Evolutionary conservation across 2,329 filamentous ascomycete species (phyloP).

Genomic region (Ambrosiella beaveri): DNA sequence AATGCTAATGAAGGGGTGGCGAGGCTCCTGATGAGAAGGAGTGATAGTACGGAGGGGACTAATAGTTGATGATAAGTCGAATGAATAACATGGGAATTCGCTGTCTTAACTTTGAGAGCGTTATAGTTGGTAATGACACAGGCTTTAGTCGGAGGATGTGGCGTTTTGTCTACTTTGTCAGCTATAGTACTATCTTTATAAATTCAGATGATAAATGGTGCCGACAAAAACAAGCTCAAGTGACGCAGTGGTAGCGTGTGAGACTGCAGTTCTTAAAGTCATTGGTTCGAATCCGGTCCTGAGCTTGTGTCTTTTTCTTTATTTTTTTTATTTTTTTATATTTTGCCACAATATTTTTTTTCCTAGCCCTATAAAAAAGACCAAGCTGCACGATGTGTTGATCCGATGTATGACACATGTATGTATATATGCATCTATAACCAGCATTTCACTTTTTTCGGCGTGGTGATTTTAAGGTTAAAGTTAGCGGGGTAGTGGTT

Average conservation of each 20-base stretch:
- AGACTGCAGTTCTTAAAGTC: constrained; percentile 13
- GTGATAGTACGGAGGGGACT: neutral
- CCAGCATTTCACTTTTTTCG: too few species aligned
- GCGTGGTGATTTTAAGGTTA: too few species aligned
- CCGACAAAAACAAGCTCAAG: constrained; percentile 1
- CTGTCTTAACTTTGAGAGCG: neutral
- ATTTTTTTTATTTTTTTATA: neutral
- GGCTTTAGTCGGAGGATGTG: too few species aligned
- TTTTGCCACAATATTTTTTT: neutral
- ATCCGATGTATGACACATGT: too few species aligned
- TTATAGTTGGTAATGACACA: neutral
- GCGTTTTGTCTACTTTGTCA: too few species aligned
- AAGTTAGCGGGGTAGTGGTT: neutral
- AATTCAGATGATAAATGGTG: neutral
- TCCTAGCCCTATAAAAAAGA: neutral
- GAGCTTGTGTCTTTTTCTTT: constrained; percentile 6
- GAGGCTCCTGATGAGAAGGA: neutral
- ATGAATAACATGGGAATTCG: neutral
- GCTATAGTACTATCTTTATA: neutral
- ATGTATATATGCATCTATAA: too few species aligned
- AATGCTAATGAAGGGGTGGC: neutral
- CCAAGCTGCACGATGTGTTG: too few species aligned
- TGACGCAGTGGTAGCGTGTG: constrained; percentile 13
- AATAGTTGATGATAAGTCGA: neutral
- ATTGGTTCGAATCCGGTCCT: constrained; percentile 13